Percentiles rank a stretch among this genome's conserved stretches.
Conservation (phyloP, 2,329 filamentous ascomycete species). For the Diplodia intermedia region DNA sequence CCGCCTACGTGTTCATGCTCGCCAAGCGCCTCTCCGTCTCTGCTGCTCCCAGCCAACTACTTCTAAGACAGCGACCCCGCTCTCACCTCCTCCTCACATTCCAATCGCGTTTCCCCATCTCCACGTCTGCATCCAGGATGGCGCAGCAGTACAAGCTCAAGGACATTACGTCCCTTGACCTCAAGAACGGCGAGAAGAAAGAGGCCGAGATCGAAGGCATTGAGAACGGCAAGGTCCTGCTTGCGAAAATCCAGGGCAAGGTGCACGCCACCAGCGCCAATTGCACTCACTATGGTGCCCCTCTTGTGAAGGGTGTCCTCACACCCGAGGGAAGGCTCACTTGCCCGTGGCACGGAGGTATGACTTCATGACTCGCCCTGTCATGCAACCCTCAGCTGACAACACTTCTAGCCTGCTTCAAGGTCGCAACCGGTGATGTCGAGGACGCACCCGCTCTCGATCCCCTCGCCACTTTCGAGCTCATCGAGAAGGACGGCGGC, state of each 20-base stretch:
- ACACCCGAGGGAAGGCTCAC: conserved; percentile 82
- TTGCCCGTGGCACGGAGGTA: conserved; percentile 96
- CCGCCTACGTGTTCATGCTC: conserved; percentile 29
- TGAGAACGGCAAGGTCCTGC: conserved; percentile 81
- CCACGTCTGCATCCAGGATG: conserved; percentile 25
- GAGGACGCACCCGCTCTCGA: conserved; percentile 94
- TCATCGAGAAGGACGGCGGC: conserved; percentile 79
- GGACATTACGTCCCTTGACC: conserved; percentile 73
- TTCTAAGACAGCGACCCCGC: conserved; percentile 26
- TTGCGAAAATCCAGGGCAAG: conserved; percentile 78
- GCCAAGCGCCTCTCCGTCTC: conserved; percentile 15
- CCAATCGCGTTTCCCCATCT: conserved; percentile 17
- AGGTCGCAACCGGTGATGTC: conserved; percentile 84
- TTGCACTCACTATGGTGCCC: conserved; percentile 92
- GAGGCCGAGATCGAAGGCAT: conserved; percentile 92
- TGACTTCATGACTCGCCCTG: conserved; percentile 38
- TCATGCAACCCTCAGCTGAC: conserved; percentile 12
- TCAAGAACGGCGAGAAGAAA: conserved; percentile 82
- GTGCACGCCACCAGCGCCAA: conserved; percentile 81
- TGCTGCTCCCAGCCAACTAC: conserved; percentile 17
- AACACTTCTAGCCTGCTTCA: conserved; percentile 75
- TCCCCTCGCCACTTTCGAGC: conserved; percentile 80
- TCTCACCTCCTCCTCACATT: not conserved
- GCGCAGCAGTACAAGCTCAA: conserved; percentile 68
- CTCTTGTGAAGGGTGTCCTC: conserved; percentile 83